These are phyloP conservation scores for Pseudopithomyces chartarum DNA, from an alignment of 2,329 filamentous ascomycete species.

Conservation along the genomic window DNA sequence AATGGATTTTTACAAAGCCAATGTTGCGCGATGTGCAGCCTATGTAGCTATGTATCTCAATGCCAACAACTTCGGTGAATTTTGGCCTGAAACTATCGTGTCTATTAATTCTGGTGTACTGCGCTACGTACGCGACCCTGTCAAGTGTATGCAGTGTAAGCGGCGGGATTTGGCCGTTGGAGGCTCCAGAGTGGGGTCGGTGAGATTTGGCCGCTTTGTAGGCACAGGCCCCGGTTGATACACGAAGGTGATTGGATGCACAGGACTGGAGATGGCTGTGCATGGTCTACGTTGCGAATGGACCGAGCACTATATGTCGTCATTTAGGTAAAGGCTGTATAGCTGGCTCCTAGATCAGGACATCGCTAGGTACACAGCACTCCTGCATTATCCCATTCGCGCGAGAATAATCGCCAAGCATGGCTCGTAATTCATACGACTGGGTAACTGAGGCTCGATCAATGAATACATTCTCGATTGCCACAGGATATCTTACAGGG, in stretches of 20 bases:
- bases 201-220: conserved; percentile 23
- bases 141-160: background rate
- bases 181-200: conserved; percentile 15
- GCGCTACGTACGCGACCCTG: background rate
- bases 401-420: background rate
- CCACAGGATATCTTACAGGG: background rate
- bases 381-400: background rate
- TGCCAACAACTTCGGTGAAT: background rate
- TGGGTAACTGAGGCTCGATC: background rate
- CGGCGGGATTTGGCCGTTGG: conserved; percentile 1
- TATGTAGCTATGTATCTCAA: background rate
- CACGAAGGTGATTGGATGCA: background rate
- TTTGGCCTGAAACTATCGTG: background rate
- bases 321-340: background rate
- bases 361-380: background rate
- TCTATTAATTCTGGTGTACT: background rate
- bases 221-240: background rate
- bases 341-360: too few relatives aligned
- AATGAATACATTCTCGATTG: background rate
- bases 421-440: background rate
- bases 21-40: background rate
- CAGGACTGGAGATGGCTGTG: background rate
- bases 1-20: too few relatives aligned
- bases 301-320: background rate
- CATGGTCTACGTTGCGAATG: background rate